These are phyloP conservation scores for Colletotrichum melonis DNA, from an alignment of 2,329 filamentous ascomycete species.

Conservation along the genomic window DNA sequence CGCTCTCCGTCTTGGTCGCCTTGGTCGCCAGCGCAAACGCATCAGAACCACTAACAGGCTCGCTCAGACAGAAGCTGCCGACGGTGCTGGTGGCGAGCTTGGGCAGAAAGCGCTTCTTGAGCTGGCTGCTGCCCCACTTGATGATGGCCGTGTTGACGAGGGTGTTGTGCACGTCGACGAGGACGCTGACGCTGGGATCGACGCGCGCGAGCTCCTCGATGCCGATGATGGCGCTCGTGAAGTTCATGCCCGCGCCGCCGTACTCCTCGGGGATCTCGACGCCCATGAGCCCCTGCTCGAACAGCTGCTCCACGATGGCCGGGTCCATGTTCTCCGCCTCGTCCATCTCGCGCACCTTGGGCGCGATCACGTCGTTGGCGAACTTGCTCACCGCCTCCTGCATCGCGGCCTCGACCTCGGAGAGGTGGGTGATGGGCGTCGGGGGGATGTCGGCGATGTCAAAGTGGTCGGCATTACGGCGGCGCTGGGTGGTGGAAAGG, in stretches of 20 bases:
- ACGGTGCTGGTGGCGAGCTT: constrained; percentile 90
- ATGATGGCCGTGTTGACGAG: constrained; percentile 93
- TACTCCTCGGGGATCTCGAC: constrained; percentile 98
- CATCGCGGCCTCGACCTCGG: constrained; percentile 91
- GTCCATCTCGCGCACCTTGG: constrained; percentile 96
- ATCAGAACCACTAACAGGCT: constrained; percentile 93
- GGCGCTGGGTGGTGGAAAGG: constrained; percentile 70
- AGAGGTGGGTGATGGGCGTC: constrained; percentile 92
- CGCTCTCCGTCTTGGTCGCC: constrained; percentile 83
- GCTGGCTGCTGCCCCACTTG: constrained; percentile 81
- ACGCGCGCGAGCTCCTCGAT: constrained; percentile 97
- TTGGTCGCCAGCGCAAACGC: constrained; percentile 95
- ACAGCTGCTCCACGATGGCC: constrained; percentile 87
- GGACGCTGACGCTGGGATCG: constrained; percentile 92
- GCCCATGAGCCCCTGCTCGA: constrained; percentile 97
- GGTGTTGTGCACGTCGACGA: constrained; percentile 98
- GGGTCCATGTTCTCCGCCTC: constrained; percentile 96
- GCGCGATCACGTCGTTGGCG: constrained; percentile 86
- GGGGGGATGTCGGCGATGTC: constrained; percentile 84
- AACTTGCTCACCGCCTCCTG: constrained; percentile 91
- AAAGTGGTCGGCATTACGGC: constrained; percentile 57
- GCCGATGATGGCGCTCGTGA: constrained; percentile 93
- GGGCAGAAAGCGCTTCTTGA: constrained; percentile 91
- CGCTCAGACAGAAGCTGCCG: constrained; percentile 91
- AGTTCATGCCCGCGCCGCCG: constrained; percentile 98